Evolutionary conservation across 371 early-diverging fungal species (phyloP).

Genomic region (Saksenaea oblongispora): DNA sequence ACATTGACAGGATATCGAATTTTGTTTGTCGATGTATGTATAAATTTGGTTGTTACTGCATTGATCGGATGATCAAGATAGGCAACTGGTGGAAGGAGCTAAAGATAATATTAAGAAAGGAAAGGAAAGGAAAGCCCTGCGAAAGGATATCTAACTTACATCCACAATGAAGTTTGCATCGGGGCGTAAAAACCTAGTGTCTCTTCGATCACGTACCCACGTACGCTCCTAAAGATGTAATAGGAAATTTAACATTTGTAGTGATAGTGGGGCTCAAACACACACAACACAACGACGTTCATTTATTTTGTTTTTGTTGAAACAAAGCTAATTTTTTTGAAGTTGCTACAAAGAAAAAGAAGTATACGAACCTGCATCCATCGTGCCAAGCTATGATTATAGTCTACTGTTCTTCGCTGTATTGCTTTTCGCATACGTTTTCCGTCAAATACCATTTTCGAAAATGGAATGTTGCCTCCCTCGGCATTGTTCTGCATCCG

Average conservation of each 20-base stretch:
- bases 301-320: conserved; percentile 18
- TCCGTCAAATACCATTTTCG: conserved; percentile 74
- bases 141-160: conserved; percentile 49
- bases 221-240: conserved; percentile 48
- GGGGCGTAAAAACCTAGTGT: conserved; percentile 70
- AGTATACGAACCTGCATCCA: conserved; percentile 70
- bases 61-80: conserved; percentile 78
- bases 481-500: conserved; percentile 15
- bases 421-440: conserved; percentile 96
- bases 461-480: conserved; percentile 41
- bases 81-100: conserved; percentile 82
- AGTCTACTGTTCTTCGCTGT: conserved; percentile 95
- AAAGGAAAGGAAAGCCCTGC: conserved; percentile 1
- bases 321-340: conserved; percentile 17
- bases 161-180: conserved; percentile 87
- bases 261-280: conserved; percentile 1
- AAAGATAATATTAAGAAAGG: conserved; percentile 2
- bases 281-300: conserved; percentile 12
- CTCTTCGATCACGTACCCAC: conserved; percentile 66
- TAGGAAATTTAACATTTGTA: conserved; percentile 7
- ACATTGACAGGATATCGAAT: conserved; percentile 95
- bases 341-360: conserved; percentile 11
- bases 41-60: conserved; percentile 89
- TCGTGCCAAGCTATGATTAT: conserved; percentile 84
- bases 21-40: conserved; percentile 98